Base-by-base conservation (phyloP, 1,284 basidiomycete genomes). In the Austropuccinia psidii region DNA sequence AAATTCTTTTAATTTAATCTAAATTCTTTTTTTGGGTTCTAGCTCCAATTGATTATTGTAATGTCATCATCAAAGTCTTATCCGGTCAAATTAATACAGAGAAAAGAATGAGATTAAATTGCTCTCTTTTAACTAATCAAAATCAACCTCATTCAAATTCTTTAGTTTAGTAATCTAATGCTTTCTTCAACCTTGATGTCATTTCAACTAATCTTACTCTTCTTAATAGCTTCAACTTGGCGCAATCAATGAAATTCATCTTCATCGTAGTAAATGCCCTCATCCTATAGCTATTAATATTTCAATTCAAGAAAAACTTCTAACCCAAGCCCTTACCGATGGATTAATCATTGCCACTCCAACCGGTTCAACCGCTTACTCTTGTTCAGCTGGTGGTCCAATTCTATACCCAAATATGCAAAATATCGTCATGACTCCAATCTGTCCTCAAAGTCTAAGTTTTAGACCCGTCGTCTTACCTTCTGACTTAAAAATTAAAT, bases 351-450 rank as follows among this genome's bases (percentile, higher is more conserved):
- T 98, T 57, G 92, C 93, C 0, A 97, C 95, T 0, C 95, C 94
- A 4, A 98, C 94, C 0, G 94, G 94, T 0, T 97, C 93, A 17
- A 98, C 95, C 0, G 94, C 95, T 2, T 98, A 98, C 81, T 96
- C 93, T 0, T 85, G 98, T 41, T 95, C 93, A 1, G 91, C 94
- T 0, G 94, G 94, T 29, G 94, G 94, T 7, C 94, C 95, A 0
- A 97, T 98, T 77, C 91, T 96, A 0, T 94, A 98, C 78, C 95
- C 95, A 0, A 91, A 90, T 2, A 84, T 95, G 24, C 90, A 90
- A 76, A 90, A 91, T 0, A 85, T 98, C 64, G 88, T 98, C 11
- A 83, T 98, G 31, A 97, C 95, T 0, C 94, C 94, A 6, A 96
- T 98, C 77, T 94, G 92, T 78, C 94, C 95, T 31, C 86, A 95